These are phyloP conservation scores for Gremmenia infestans DNA, from an alignment of 2,329 filamentous ascomycete genomes.

Conservation along the genomic window DNA sequence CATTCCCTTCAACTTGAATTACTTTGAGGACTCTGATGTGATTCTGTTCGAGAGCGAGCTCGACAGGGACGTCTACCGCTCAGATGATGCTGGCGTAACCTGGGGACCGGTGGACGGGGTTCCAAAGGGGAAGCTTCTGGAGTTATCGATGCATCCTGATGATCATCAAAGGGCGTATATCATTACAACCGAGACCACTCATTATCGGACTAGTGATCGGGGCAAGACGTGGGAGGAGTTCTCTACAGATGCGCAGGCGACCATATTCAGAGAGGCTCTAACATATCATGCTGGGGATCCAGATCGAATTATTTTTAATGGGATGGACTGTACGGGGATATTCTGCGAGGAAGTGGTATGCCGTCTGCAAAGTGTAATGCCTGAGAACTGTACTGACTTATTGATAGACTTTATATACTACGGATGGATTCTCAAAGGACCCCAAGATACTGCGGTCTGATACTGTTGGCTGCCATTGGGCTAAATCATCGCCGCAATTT, in stretches of 20 bases:
- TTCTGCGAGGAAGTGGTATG: conserved; percentile 55
- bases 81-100: conserved; percentile 70
- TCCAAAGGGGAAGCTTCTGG: conserved; percentile 54
- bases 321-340: conserved; percentile 60
- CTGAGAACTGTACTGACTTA: conserved; percentile 7
- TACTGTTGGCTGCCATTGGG: conserved; percentile 81
- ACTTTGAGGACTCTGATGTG: conserved; percentile 85
- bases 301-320: conserved; percentile 80
- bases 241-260: conserved; percentile 53
- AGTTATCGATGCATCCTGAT: conserved; percentile 71
- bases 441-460: conserved; percentile 61
- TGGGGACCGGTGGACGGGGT: conserved; percentile 67
- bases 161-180: conserved; percentile 77
- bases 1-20: conserved; percentile 66
- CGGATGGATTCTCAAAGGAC: conserved; percentile 71
- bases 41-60: conserved; percentile 68
- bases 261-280: conserved; percentile 51
- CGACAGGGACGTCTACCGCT: conserved; percentile 66
- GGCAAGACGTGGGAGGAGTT: conserved; percentile 80
- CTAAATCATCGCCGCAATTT: conserved; percentile 71
- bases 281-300: conserved; percentile 80
- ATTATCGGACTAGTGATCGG: conserved; percentile 80
- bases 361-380: background rate
- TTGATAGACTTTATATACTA: conserved; percentile 61
- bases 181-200: conserved; percentile 60